These are phyloP conservation scores for Sporothrix pallida DNA, from an alignment of 2,329 filamentous ascomycete genomes.

Conservation along the genomic window DNA sequence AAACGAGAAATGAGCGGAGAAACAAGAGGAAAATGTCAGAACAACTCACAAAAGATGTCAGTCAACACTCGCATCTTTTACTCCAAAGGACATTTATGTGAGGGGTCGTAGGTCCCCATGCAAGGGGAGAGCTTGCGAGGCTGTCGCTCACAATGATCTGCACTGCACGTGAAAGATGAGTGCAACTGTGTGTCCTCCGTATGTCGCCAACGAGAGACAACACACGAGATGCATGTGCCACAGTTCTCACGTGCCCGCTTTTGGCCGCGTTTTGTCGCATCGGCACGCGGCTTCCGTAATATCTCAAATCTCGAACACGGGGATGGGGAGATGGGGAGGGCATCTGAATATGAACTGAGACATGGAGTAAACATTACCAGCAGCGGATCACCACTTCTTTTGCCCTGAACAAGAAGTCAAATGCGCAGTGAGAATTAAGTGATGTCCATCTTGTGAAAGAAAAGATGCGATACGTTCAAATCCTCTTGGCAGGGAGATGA, in stretches of 20 bases:
- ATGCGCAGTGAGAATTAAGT: neutral
- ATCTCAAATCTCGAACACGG: neutral
- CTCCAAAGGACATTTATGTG: neutral
- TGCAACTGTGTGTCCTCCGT: neutral
- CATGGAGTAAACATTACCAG: neutral
- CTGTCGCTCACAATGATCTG: neutral
- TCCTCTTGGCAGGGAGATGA: too few species aligned
- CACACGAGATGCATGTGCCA: constrained; percentile 19
- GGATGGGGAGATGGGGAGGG: too few species aligned
- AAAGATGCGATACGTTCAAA: too few species aligned
- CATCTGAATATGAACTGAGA: neutral
- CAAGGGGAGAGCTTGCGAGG: neutral
- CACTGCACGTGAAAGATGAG: neutral
- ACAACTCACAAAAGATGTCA: neutral
- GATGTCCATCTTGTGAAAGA: too few species aligned
- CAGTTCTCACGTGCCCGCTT: constrained; percentile 11
- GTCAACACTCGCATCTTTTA: too few species aligned
- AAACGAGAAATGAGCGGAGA: neutral
- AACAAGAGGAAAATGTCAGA: neutral
- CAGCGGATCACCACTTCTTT: neutral
- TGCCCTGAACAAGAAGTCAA: neutral
- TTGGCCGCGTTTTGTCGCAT: neutral
- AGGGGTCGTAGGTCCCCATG: neutral
- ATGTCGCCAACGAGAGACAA: neutral
- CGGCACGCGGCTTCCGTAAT: constrained; percentile 4